Evolutionary conservation across 1,284 basidiomycete species (phyloP).

Genomic region (Ceratobasidium sp.): DNA sequence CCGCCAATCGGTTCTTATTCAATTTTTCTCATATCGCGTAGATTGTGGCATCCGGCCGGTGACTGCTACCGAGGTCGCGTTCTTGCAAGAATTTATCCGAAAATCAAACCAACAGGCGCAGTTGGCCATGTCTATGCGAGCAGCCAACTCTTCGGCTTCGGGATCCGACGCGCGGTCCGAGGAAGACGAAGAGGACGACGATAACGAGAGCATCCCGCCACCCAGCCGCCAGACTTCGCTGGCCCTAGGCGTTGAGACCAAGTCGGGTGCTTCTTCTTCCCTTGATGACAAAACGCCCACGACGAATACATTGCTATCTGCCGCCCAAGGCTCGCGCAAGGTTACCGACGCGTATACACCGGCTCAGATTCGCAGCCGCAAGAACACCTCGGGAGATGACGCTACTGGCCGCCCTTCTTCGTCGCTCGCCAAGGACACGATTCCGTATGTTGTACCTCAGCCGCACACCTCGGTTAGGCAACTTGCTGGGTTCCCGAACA

Average conservation of each 20-base stretch:
- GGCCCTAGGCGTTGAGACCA: conserved; percentile 36
- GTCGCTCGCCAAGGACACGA: conserved; percentile 33
- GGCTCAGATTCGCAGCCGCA: conserved; percentile 64
- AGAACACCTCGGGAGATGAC: conserved; percentile 17
- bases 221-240: conserved; percentile 28
- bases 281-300: conserved; percentile 85
- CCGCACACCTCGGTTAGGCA: conserved; percentile 71
- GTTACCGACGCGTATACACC: conserved; percentile 66
- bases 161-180: conserved; percentile 68
- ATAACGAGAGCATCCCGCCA: conserved; percentile 38
- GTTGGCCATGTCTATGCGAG: conserved; percentile 43
- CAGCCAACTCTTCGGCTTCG: conserved; percentile 59
- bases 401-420: conserved; percentile 31
- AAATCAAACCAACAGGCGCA: conserved; percentile 73
- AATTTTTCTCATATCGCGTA: conserved; percentile 57
- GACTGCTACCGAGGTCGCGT: conserved; percentile 88
- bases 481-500: conserved; percentile 82
- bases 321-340: conserved; percentile 70
- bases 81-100: conserved; percentile 89
- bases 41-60: conserved; percentile 92
- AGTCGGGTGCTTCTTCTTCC: conserved; percentile 27
- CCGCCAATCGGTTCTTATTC: conserved; percentile 53
- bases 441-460: conserved; percentile 34
- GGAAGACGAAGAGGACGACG: conserved; percentile 84
- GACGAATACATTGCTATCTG: conserved; percentile 77